Evolutionary conservation across 495 filamentous ascomycete species (phyloP), one percentile per base, ranked within the genome.

Genomic region (Penicillium paxilli): DNA sequence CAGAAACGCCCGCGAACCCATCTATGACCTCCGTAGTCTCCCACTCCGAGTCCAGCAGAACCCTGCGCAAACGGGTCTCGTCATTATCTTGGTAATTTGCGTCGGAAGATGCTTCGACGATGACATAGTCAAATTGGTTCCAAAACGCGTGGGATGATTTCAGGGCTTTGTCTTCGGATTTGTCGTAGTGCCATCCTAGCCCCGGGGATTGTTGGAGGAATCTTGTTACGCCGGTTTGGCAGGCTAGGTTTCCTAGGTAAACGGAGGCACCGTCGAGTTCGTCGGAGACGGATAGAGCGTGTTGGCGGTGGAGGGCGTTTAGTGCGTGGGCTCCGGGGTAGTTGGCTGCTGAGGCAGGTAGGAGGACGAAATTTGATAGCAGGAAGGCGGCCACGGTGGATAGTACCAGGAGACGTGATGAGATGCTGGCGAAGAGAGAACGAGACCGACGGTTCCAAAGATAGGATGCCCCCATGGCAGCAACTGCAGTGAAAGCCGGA

Each of bases 221-320:
- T 8, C 92, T 83, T 0, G 93, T 96, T 11, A 96, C 83, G 44
- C 94, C 94, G 23, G 94, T 97, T 82, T 96, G 96, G 69, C 91
- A 97, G 19, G 88, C 84, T 4, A 94, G 71, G 26, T 94, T 94
- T 51, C 93, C 92, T 46, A 95, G 82, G 63, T 98, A 89, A 30
- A 95, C 80, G 14, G 66, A 62, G 8, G 76, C 63, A 24, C 49
- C 51, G 28, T 19, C 72, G 59, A 17, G 66, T 59, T 32, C 47
- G 1, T 6, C 44, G 19, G 30, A 17, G 28, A 28, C 3, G 22
- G 48, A 8, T n/a, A 50, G 49, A 19, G 23, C 52, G 21, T 69
- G 62, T 22, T 68, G 58, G 7, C 22, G 6, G 30, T 88, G 79
- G 21, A 83, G 67, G 17, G 62, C 51, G 47, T 84, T 78, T 11